Evolutionary conservation across 1,139 yeast species (phyloP).

Genomic region (Yamadazyma kanchanaburiensis): DNA sequence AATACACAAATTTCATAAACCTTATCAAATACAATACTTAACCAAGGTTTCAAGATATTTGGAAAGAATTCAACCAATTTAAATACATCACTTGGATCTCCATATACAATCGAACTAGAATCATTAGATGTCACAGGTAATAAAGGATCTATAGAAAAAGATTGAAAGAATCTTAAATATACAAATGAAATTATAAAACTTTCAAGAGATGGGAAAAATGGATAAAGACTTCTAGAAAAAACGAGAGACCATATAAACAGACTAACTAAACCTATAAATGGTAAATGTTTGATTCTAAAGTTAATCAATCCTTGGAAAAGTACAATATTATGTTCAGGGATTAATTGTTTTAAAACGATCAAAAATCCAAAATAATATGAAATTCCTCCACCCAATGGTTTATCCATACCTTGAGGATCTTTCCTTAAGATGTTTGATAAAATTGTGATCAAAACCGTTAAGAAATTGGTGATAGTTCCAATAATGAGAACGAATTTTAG

Average conservation of each 20-base stretch:
- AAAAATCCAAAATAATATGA: conserved; percentile 71
- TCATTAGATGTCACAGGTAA: conserved; percentile 35
- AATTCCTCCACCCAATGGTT: conserved; percentile 68
- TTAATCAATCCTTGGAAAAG: conserved; percentile 62
- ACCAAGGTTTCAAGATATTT: conserved; percentile 44
- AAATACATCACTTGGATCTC: conserved; percentile 92
- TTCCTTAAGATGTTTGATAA: conserved; percentile 35
- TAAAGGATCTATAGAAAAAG: conserved; percentile 33
- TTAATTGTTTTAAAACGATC: conserved; percentile 82
- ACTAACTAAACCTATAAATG: conserved; percentile 52
- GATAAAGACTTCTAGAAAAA: conserved; percentile 39
- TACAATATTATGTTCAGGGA: conserved; percentile 82
- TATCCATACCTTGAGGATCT: conserved; percentile 37
- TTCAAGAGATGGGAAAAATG: conserved; percentile 61
- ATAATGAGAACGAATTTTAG: conserved; percentile 55
- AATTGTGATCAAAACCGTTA: conserved; percentile 42
- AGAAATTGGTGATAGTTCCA: conserved; percentile 58
- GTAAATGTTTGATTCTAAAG: conserved; percentile 71
- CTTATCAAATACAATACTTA: conserved; percentile 52
- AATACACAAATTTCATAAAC: conserved; percentile 54
- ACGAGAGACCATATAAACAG: conserved; percentile 46
- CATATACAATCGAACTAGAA: conserved; percentile 40
- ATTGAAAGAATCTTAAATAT: conserved; percentile 75
- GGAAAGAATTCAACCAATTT: conserved; percentile 84
- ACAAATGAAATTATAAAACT: conserved; percentile 71